Base-by-base conservation (phyloP, 2,329 filamentous ascomycete species). In the Myriosclerotinia duriaeana region DNA sequence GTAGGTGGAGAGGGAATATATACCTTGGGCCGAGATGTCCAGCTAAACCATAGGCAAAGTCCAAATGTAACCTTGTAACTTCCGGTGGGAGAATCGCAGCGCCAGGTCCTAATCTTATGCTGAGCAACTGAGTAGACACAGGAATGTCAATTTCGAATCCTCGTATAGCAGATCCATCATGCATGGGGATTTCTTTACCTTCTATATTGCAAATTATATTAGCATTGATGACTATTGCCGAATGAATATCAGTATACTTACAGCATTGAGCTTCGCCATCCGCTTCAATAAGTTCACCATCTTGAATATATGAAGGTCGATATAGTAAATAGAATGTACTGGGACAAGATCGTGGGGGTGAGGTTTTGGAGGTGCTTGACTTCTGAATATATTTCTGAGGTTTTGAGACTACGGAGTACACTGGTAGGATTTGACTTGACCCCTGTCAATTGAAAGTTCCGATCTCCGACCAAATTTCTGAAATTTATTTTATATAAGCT, bases 71-170 rank as follows among this genome's bases (percentile, higher is more conserved):
- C 76, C 86, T 84, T 55, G 88, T 87, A 64, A 96, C 86, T 75
- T 92, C 86, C 40, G 87, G 83, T 0, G 94, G 92, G 34, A 99
- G 83, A 71, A 92, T 81, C 26, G 91, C 89, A 53, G 95, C 93
- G 66, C 94, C 95, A 40, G 91, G 89, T 67, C 94, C 95, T 77
- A 90, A 83, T 76, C 89, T 87, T 78, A 98, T 82, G 75, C 83
- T 81, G 70, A 95, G 83, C 62, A 96, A 81, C 90, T 95, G 77
- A 68, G 68, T 58, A 48, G 54, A 55, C 56, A 52, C 14, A 50
- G 46, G 34, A 50, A 40, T 22, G 66, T 74, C 66, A 72, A 73
- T 70, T 74, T 26, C 67, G 15, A 46, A 42, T 62, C 68, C 55
- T 56, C n/a, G 3, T 44, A 26, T 17, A 26, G 20, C 6, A 14